Percentiles rank a stretch among this genome's conserved stretches.
Conservation (phyloP, 352 stramenopile species). For the Pythium brachiatum region DNA sequence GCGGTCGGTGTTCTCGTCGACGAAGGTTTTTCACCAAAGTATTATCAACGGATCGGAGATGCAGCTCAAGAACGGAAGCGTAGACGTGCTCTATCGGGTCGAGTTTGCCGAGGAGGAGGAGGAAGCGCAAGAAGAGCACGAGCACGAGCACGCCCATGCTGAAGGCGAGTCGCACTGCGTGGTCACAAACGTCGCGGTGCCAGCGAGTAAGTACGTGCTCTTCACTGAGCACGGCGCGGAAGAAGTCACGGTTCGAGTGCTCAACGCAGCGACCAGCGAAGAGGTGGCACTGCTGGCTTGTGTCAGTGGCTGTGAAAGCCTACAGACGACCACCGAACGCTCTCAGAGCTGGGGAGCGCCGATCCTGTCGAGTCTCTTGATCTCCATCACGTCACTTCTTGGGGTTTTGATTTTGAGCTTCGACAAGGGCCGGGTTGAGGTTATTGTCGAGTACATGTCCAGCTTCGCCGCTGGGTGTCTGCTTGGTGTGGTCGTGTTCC, state of each 20-base stretch:
- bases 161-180: slow-evolving; percentile 16
- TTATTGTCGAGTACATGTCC: slow-evolving; percentile 33
- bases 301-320: slow-evolving; percentile 8
- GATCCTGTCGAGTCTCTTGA: slow-evolving; percentile 23
- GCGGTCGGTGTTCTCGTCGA: not conserved
- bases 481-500: slow-evolving; percentile 38
- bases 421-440: slow-evolving; percentile 19
- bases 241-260: slow-evolving; percentile 13
- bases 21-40: slow-evolving; percentile 2
- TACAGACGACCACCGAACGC: not conserved
- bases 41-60: not conserved
- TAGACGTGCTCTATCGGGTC: slow-evolving; percentile 26
- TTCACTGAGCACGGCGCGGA: slow-evolving; percentile 26
- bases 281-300: slow-evolving; percentile 17
- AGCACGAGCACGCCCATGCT: slow-evolving; percentile 4
- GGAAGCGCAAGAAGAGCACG: slow-evolving; percentile 1
- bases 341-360: slow-evolving; percentile 18
- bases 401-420: slow-evolving; percentile 29
- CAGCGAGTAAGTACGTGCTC: slow-evolving; percentile 23
- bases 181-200: slow-evolving; percentile 14
- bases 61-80: not conserved
- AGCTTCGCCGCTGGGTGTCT: slow-evolving; percentile 33
- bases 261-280: slow-evolving; percentile 2
- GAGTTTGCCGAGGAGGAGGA: slow-evolving; percentile 17
- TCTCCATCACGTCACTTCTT: slow-evolving; percentile 29